Base-by-base conservation (phyloP, 2,329 filamentous ascomycete genomes). In the Cladosporium sp. region DNA sequence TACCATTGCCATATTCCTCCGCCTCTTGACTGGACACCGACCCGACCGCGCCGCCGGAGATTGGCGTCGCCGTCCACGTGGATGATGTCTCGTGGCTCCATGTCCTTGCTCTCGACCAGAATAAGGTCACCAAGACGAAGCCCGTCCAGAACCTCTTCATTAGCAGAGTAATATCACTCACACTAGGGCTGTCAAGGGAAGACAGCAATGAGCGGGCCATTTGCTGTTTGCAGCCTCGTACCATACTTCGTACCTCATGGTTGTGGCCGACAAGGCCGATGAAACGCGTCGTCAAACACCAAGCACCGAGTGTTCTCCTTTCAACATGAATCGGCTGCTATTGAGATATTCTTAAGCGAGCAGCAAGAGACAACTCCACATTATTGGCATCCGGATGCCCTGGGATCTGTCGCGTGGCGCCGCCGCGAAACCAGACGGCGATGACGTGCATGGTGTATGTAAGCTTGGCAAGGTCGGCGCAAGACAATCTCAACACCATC, bases 41-140 rank as follows among this genome's bases (percentile, higher is more conserved):
- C 16, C 50, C 50, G 7, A 64, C 37, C 16, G 60, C 62, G 18
- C 72, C 75, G 40, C 61, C 65, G 3, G 60, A 64, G 12, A 53
- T 64, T 3, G 53, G 21, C 2, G 23, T 29, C n/a, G 35, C 64
- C 35, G 31, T 65, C 16, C 57, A 63, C 29, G 35, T 75, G 5
- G 71, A 76, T 44, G 74, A 77, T 49, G 71, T 75, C 6, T 73
- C 74, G 4, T 64, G 65, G 11, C 62, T 72, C n/a, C 75, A 76
- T 58, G 68, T 77, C 33, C 65, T 69, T 31, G 67, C 71, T 2
- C 67, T 76, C 18, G 64, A 70, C 21, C 62, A 46, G 12, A 35
- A 23, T 8, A 63, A 63, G 11, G 28, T 63, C 26, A 33, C 40
- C 31, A 46, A 46, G 26, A 23, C 3, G 4, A 56, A 55, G 8